A percentile compares a stretch with the other conserved stretches of the same genome.
Evolutionary conservation across 768 basidiomycete genomes (phyloP).

Genomic region (Stropharia rugosoannulata): DNA sequence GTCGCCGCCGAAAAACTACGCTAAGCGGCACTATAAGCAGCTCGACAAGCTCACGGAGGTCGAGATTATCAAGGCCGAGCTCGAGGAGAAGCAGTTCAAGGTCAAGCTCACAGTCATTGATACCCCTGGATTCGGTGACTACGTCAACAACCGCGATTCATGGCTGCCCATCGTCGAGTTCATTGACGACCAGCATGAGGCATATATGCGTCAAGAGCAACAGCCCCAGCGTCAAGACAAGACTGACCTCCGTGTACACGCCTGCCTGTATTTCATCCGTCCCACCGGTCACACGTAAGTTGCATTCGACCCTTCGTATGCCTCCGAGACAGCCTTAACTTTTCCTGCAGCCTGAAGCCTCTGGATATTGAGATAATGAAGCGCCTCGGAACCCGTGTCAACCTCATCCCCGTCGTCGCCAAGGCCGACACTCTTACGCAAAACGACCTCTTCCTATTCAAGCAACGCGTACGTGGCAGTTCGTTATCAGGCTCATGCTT

Average conservation of each 20-base stretch:
- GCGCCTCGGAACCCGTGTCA: slow-evolving; percentile 95
- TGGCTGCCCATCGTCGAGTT: slow-evolving; percentile 99
- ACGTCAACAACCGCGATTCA: slow-evolving; percentile 99
- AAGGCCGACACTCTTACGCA: slow-evolving; percentile 98
- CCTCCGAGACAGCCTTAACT: neutral
- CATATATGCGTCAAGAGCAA: slow-evolving; percentile 97
- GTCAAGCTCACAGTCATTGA: slow-evolving; percentile 99
- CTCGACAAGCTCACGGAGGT: slow-evolving; percentile 98
- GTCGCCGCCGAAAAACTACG: slow-evolving; percentile 89
- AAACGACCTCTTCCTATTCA: slow-evolving; percentile 87
- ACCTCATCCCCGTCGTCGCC: slow-evolving; percentile 95
- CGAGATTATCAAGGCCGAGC: slow-evolving; percentile 98
- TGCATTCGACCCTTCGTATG: slow-evolving; percentile 17
- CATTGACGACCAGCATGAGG: slow-evolving; percentile 94
- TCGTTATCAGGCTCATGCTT: slow-evolving; percentile 9
- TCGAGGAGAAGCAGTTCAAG: slow-evolving; percentile 99
- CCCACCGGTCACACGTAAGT: slow-evolving; percentile 94
- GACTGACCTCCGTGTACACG: slow-evolving; percentile 93
- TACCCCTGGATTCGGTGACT: slow-evolving; percentile 99
- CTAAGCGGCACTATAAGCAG: slow-evolving; percentile 87
- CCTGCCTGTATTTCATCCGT: slow-evolving; percentile 95
- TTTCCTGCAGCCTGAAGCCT: slow-evolving; percentile 74
- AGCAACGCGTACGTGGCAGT: slow-evolving; percentile 73
- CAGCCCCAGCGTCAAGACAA: slow-evolving; percentile 95
- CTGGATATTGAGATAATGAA: slow-evolving; percentile 99